Evolutionary conservation across 1,284 basidiomycete species (phyloP), one percentile per base, ranked within the genome.

Genomic region (Chalciporus sp.): DNA sequence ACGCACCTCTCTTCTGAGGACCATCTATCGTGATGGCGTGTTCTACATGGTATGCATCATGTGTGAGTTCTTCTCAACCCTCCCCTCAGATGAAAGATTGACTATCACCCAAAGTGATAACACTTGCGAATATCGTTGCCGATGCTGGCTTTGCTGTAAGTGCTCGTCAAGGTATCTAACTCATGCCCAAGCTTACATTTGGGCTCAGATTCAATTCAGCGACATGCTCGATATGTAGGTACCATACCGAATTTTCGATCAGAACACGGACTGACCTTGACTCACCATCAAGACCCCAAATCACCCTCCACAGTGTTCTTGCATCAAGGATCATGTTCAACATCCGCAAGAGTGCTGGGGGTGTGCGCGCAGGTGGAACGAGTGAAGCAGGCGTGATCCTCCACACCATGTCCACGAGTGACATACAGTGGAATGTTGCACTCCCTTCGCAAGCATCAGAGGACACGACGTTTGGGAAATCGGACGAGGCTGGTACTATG

Each of bases 261-360:
- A 2, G 11, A 33, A 33, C 31, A 12, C 12, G 31, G 31, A 12
- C 31, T 33, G 11, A 33, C 4, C 12, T 33, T 33, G 23, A 23
- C 2, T 23, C 23, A 23, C 23, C n/a, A 12, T 33, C 11, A 1
- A 33, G 31, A 37, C 35, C 8, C 7, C 35, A 37, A 17, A 37
- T 37, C 35, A 37, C 41, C 10, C 41, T 52, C 7, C 51, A 52
- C 16, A 52, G 51, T 26, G 28, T 52, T 7, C 37, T 52, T 12
- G 51, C 51, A 5, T 52, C 51, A 17, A 43, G 51, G 17, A 47
- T 52, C 23, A 35, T 52, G 19, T 52, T 52, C 44, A 52, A 47
- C 37, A 44, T 52, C 17, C 43, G 51, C 11, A 37, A 47, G 28
- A 51, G 49, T 28, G 10, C 14, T 12, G 11, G 14, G 11, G 2